Percentiles rank a stretch among this genome's conserved stretches.
These are phyloP conservation scores for Phaffomyces thermotolerans DNA, from an alignment of 805 yeast genomes.

Conservation along the genomic window DNA sequence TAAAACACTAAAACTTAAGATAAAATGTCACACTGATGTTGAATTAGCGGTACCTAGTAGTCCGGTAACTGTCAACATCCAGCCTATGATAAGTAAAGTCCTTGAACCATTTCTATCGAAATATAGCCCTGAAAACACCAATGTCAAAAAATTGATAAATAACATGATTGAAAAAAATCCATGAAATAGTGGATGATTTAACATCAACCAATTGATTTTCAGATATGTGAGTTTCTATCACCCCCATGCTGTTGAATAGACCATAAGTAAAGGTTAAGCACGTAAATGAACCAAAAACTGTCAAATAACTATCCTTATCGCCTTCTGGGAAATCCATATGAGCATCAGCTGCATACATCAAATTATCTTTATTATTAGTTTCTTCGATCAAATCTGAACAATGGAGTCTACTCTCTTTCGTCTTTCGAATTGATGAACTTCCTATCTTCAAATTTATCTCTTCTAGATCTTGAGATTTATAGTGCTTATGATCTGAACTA, in stretches of 20 bases:
- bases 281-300: slow-evolving; percentile 50
- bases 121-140: slow-evolving; percentile 29
- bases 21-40: slow-evolving; percentile 48
- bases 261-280: slow-evolving; percentile 53
- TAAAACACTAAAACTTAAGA: slow-evolving; percentile 46
- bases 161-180: slow-evolving; percentile 59
- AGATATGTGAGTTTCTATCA: slow-evolving; percentile 52
- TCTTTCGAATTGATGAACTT: background rate
- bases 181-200: slow-evolving; percentile 43
- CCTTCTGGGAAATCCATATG: slow-evolving; percentile 35
- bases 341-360: slow-evolving; percentile 18
- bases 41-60: slow-evolving; percentile 47
- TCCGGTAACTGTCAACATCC: slow-evolving; percentile 38
- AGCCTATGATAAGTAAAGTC: slow-evolving; percentile 34
- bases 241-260: slow-evolving; percentile 51
- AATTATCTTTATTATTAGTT: too few relatives aligned
- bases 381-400: background rate
- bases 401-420: background rate
- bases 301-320: slow-evolving; percentile 29
- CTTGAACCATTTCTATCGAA: slow-evolving; percentile 37
- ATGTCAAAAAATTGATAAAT: slow-evolving; percentile 41
- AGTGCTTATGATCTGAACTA: background rate
- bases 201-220: slow-evolving; percentile 43
- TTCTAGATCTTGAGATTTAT: background rate
- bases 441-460: background rate